phyloP scores from a whole-genome alignment of 768 basidiomycete genomes.

The Rhizopogon salebrosus region DNA sequence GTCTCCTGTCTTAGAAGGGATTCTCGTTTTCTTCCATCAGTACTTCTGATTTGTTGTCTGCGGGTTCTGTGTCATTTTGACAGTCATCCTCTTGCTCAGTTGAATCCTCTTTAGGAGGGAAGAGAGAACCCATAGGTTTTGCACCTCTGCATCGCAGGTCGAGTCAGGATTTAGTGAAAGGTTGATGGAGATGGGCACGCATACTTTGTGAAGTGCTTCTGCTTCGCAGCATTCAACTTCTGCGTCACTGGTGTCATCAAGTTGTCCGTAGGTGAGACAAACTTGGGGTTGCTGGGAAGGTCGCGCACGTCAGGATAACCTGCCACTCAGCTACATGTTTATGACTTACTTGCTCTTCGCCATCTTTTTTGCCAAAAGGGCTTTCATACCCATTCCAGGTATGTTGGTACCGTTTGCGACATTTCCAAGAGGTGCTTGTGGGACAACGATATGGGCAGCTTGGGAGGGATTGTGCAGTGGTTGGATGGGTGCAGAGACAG shows the following conservation, averaged over 20 bases:
- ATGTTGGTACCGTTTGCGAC: slow-evolving; percentile 49
- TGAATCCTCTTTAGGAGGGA: slow-evolving; percentile 37
- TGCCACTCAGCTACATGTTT: neutral
- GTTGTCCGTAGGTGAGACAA: slow-evolving; percentile 91
- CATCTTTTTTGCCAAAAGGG: slow-evolving; percentile 90
- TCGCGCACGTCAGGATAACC: slow-evolving; percentile 8
- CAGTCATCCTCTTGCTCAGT: slow-evolving; percentile 28
- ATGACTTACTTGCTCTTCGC: slow-evolving; percentile 76
- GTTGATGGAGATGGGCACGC: slow-evolving; percentile 20
- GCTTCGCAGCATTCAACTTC: slow-evolving; percentile 86
- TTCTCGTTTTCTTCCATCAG: slow-evolving; percentile 58
- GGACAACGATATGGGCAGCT: slow-evolving; percentile 71
- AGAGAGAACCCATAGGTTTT: slow-evolving; percentile 58
- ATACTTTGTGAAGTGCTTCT: slow-evolving; percentile 90
- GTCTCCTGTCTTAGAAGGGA: slow-evolving; percentile 47
- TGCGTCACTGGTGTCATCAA: slow-evolving; percentile 91
- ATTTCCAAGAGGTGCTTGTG: slow-evolving; percentile 77
- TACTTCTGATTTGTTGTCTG: slow-evolving; percentile 22
- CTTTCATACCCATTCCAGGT: slow-evolving; percentile 82
- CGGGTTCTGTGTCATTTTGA: slow-evolving; percentile 34
- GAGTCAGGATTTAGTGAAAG: slow-evolving; percentile 5
- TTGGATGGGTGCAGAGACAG: slow-evolving; percentile 56
- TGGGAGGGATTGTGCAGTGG: slow-evolving; percentile 84
- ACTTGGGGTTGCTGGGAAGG: slow-evolving; percentile 69
- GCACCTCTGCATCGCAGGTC: slow-evolving; percentile 37